A percentile compares a stretch with the other conserved stretches of the same genome.
phyloP scores from a whole-genome alignment of 805 yeast genomes.

The Jamesozyma jinghongensis region DNA sequence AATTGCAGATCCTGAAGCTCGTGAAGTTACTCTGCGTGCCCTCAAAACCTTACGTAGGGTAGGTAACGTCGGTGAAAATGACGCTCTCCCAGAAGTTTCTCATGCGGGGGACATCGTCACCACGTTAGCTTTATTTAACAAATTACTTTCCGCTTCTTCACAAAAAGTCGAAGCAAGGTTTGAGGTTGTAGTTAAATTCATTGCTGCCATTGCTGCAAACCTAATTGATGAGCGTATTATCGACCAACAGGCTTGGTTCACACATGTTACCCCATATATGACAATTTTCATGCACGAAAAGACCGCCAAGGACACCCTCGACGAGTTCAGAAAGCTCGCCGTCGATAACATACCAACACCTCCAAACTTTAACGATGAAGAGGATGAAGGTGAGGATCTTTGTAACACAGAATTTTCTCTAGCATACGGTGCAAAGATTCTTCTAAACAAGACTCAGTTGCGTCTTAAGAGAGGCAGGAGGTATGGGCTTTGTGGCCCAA shows the following conservation, averaged over 20 bases:
- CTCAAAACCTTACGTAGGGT: conserved; percentile 94
- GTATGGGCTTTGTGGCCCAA: conserved; percentile 71
- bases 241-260: conserved; percentile 83
- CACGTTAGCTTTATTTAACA: conserved; percentile 69
- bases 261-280: conserved; percentile 81
- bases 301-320: conserved; percentile 79
- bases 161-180: conserved; percentile 66
- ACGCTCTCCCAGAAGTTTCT: conserved; percentile 87
- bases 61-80: conserved; percentile 86
- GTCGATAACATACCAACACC: conserved; percentile 95
- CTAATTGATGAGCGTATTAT: conserved; percentile 94
- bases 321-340: conserved; percentile 88
- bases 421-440: conserved; percentile 99
- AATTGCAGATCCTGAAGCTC: conserved; percentile 99
- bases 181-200: conserved; percentile 62
- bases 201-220: conserved; percentile 95
- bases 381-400: conserved; percentile 96
- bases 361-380: conserved; percentile 87
- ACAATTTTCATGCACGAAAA: conserved; percentile 89
- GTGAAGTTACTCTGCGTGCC: conserved; percentile 94
- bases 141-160: conserved; percentile 46
- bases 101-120: conserved; percentile 93
- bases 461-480: conserved; percentile 97
- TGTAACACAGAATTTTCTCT: conserved; percentile 99
- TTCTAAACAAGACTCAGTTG: conserved; percentile 96